Evolutionary conservation across 495 filamentous ascomycete species (phyloP).

Genomic region (Penicillium roqueforti): DNA sequence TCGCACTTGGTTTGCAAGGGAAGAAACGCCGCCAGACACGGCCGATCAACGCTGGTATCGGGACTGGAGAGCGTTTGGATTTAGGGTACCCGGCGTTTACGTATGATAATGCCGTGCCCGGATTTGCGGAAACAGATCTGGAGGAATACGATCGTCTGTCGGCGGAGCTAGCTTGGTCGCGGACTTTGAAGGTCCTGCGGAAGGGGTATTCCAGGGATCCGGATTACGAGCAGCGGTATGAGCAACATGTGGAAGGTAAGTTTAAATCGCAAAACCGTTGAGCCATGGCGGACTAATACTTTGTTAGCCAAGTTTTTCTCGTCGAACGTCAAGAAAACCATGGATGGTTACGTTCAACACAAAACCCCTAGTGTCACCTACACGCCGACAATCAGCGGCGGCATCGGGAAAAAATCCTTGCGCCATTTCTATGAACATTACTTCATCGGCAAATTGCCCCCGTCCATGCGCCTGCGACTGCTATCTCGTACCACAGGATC

Average conservation of each 20-base stretch:
- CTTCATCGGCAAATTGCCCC: conserved; percentile 69
- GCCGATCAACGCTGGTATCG: conserved; percentile 50
- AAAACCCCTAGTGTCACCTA: conserved; percentile 54
- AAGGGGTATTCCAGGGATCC: conserved; percentile 56
- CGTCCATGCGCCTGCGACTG: conserved; percentile 62
- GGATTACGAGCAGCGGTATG: conserved; percentile 56
- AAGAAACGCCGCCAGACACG: conserved; percentile 49
- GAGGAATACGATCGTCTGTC: conserved; percentile 51
- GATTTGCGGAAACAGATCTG: conserved; percentile 56
- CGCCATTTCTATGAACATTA: conserved; percentile 67
- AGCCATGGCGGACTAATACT: neutral
- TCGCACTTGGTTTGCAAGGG: conserved; percentile 61
- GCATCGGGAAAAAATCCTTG: conserved; percentile 64
- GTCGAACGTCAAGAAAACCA: conserved; percentile 40
- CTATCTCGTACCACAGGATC: conserved; percentile 64
- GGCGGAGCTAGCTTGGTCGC: conserved; percentile 52
- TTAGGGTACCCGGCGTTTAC: conserved; percentile 42
- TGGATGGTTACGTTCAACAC: conserved; percentile 50
- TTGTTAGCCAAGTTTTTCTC: conserved; percentile 45
- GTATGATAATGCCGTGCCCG: conserved; percentile 45
- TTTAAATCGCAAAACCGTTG: neutral
- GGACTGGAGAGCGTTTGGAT: conserved; percentile 46
- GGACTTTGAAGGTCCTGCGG: conserved; percentile 46
- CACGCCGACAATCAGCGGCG: conserved; percentile 62
- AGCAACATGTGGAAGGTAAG: conserved; percentile 55